These are phyloP conservation scores for Vickermania ingenoplastis DNA, from an alignment of 208 protist species.

Conservation along the genomic window DNA sequence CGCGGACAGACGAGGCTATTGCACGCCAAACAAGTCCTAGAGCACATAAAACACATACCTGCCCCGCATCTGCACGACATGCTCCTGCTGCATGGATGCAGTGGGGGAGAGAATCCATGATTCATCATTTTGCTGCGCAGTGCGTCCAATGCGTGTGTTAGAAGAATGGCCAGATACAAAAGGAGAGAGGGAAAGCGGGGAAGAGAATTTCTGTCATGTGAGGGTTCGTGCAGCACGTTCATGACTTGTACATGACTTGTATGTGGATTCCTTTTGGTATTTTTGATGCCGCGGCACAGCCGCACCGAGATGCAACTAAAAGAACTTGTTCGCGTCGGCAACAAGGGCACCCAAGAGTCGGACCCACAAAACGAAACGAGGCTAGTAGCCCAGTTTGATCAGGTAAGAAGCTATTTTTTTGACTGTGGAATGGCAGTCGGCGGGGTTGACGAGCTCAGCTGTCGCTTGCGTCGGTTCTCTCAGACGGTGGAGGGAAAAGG, in stretches of 20 bases:
- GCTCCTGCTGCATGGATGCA: conserved; percentile 35
- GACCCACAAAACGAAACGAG: background rate
- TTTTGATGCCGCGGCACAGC: too few relatives aligned
- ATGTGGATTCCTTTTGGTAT: too few relatives aligned
- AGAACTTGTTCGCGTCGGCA: too few relatives aligned
- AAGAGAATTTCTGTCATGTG: too few relatives aligned
- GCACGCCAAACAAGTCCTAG: conserved; percentile 54
- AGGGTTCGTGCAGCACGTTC: too few relatives aligned
- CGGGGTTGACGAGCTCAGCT: conserved; percentile 62
- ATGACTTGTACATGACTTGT: too few relatives aligned
- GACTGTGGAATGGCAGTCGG: conserved; percentile 77
- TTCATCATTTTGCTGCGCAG: conserved; percentile 1
- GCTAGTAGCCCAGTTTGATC: conserved; percentile 72
- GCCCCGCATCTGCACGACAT: conserved; percentile 44
- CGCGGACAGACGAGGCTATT: conserved; percentile 44
- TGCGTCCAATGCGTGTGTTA: too few relatives aligned
- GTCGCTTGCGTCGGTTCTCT: conserved; percentile 25
- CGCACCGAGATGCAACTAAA: too few relatives aligned
- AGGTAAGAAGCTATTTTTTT: conserved; percentile 85
- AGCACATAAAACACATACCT: conserved; percentile 39
- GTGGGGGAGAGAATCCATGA: background rate
- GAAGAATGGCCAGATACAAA: too few relatives aligned
- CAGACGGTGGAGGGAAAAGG: conserved; percentile 46
- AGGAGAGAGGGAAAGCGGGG: too few relatives aligned
- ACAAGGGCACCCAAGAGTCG: too few relatives aligned